phyloP scores from a whole-genome alignment of 2,329 filamentous ascomycete genomes.

The Fusarium oxysporum region DNA sequence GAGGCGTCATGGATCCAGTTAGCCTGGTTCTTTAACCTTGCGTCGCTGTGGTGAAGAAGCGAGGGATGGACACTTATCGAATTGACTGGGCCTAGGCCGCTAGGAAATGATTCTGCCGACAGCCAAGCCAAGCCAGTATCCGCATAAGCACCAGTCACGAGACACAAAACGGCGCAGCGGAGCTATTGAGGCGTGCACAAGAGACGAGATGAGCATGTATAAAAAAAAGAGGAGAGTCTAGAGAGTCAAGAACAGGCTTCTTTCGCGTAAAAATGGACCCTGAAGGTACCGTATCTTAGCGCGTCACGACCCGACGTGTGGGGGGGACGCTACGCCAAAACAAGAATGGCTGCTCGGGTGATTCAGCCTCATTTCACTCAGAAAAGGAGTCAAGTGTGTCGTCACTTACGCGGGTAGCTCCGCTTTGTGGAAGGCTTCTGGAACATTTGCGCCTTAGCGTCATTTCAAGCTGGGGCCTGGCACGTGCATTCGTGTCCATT shows the following conservation, averaged over 20 bases:
- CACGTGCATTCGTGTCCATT: conserved; percentile 45
- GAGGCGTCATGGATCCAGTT: conserved; percentile 40
- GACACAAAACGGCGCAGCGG: conserved; percentile 18
- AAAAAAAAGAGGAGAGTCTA: not conserved
- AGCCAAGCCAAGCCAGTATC: conserved; percentile 13
- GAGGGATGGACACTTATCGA: conserved; percentile 31
- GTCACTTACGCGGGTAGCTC: conserved; percentile 31
- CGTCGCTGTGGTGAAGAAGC: conserved; percentile 43
- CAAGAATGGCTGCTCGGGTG: conserved; percentile 24
- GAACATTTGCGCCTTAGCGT: conserved; percentile 40
- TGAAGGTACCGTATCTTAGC: conserved; percentile 25
- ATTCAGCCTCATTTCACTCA: conserved; percentile 43
- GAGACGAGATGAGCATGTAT: conserved; percentile 1
- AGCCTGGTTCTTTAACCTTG: conserved; percentile 18
- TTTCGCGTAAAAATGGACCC: conserved; percentile 30
- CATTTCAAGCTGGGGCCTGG: not conserved
- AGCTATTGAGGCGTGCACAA: conserved; percentile 25
- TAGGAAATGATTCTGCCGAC: conserved; percentile 22
- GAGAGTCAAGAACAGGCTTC: not conserved
- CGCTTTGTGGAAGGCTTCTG: conserved; percentile 44
- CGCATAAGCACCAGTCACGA: conserved; percentile 27
- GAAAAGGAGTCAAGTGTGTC: conserved; percentile 29
- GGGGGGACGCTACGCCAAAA: conserved; percentile 32
- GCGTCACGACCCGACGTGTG: conserved; percentile 25
- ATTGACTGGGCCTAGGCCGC: conserved; percentile 16